Evolutionary conservation across 129 eudicot species (phyloP).

Genomic region (Pittosporum tobira): DNA sequence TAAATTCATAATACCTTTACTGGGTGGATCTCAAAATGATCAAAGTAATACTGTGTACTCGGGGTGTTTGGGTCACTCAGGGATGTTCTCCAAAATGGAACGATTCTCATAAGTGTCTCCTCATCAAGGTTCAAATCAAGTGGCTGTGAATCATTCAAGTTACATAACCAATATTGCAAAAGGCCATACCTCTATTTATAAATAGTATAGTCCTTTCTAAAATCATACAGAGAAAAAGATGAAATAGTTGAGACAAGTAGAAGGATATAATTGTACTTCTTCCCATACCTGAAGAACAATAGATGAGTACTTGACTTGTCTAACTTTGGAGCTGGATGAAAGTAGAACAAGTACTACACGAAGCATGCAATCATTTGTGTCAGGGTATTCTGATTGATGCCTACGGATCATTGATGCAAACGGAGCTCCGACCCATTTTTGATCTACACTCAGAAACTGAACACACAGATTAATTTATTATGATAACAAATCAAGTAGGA

Average conservation of each 20-base stretch:
- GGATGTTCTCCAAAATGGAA: slow-evolving; percentile 89
- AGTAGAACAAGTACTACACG: slow-evolving; percentile 52
- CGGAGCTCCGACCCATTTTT: slow-evolving; percentile 95
- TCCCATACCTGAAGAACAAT: slow-evolving; percentile 77
- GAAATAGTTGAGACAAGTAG: neutral
- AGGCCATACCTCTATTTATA: neutral
- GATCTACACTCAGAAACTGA: slow-evolving; percentile 82
- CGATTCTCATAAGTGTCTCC: slow-evolving; percentile 90
- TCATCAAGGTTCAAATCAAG: slow-evolving; percentile 89
- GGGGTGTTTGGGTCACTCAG: slow-evolving; percentile 74
- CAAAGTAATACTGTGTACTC: slow-evolving; percentile 87
- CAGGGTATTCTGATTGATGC: slow-evolving; percentile 53
- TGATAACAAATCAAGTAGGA: slow-evolving; percentile 4
- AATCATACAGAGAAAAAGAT: neutral
- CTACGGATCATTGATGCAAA: slow-evolving; percentile 87
- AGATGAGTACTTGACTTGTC: slow-evolving; percentile 70
- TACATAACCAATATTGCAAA: slow-evolving; percentile 4
- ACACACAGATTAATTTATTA: slow-evolving; percentile 3
- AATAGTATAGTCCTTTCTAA: neutral
- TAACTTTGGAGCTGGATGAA: slow-evolving; percentile 55
- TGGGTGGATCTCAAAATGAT: slow-evolving; percentile 98
- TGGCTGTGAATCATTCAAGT: slow-evolving; percentile 55
- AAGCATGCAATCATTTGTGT: slow-evolving; percentile 45
- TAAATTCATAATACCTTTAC: slow-evolving; percentile 61
- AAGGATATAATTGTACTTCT: neutral